Evolutionary conservation across 2,329 filamentous ascomycete genomes (phyloP).

Genomic region (Penicillium sp.): DNA sequence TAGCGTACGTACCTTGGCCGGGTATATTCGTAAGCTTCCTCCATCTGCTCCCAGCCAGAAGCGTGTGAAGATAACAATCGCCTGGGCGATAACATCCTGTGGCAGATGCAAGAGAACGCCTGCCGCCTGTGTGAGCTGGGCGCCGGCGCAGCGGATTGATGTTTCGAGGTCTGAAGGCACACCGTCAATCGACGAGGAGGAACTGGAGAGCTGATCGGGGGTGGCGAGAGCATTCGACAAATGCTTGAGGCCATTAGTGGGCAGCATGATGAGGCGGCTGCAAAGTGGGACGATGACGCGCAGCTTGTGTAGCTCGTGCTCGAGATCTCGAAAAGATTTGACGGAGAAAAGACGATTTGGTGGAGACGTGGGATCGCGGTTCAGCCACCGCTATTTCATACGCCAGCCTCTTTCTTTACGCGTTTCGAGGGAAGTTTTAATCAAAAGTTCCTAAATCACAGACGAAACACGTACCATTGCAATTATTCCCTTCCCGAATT

Average conservation of each 20-base stretch:
- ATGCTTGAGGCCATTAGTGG: slow-evolving; percentile 30
- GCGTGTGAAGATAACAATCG: slow-evolving; percentile 75
- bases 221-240: slow-evolving; percentile 48
- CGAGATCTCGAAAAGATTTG: slow-evolving; percentile 1
- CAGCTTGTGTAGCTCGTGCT: slow-evolving; percentile 5
- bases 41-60: slow-evolving; percentile 65
- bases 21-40: slow-evolving; percentile 44
- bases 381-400: slow-evolving; percentile 38
- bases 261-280: slow-evolving; percentile 23
- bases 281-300: slow-evolving; percentile 12
- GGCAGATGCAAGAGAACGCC: slow-evolving; percentile 74
- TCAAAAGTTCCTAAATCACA: background rate
- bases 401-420: slow-evolving; percentile 26
- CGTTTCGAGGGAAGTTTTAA: slow-evolving; percentile 1
- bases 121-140: slow-evolving; percentile 47
- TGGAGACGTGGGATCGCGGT: slow-evolving; percentile 23
- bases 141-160: slow-evolving; percentile 46
- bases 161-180: slow-evolving; percentile 42
- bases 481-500: background rate
- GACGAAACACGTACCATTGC: slow-evolving; percentile 5
- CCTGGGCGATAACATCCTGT: slow-evolving; percentile 81
- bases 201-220: slow-evolving; percentile 44
- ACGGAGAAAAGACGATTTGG: slow-evolving; percentile 9
- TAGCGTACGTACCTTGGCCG: slow-evolving; percentile 37
- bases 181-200: slow-evolving; percentile 45